Base-by-base conservation (phyloP, 345 rosid genomes). In the Acer negundo region DNA sequence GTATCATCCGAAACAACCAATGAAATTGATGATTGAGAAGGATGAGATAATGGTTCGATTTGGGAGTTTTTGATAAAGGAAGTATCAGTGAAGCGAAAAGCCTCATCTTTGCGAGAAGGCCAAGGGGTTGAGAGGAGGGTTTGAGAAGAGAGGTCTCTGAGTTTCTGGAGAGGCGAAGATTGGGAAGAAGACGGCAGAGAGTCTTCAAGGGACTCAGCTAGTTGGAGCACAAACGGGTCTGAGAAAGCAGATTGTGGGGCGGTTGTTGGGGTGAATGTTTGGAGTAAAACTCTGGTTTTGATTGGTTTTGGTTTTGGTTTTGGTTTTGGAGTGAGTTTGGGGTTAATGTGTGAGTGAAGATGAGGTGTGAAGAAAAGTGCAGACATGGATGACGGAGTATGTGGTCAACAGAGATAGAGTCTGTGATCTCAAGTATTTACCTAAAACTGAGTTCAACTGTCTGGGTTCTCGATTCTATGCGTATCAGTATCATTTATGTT, bases 201-300 rank as follows among this genome's bases (percentile, higher is more conserved):
- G 51, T 92, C 99, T 84, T 96, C 98, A n/a, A 94, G 90, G 40
- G 97, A 79, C 78, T 94, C 97, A 0, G 99, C 98, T 56, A 96
- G 81, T 66, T 90, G 88, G 77, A 96, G 92, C 55, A 94, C 98
- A 65, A 89, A 90, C 35, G 93, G 97, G 81, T 96, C 99, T 44
- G 98, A 92, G 87, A 92, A 92, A 49, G 92, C 80, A 46, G 90
- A 83, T 75, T 78, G 91, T 19, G 86, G 84, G 17, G 26, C 0
- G 10, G 82, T 72, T 16, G 77, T 8, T 51, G 70, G 53, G 15
- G 49, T 10, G 49, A 78, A 35, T 0, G 90, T 73, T 75, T 82
- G 88, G 67, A 82, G 51, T 16, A 89, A 80, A 49, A 85, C 72
- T 72, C 72, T 72, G 8, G 81, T 75, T 76, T 78, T 74, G 26